phyloP scores from a whole-genome alignment of 2,329 filamentous ascomycete species.

The Curvularia sp. region DNA sequence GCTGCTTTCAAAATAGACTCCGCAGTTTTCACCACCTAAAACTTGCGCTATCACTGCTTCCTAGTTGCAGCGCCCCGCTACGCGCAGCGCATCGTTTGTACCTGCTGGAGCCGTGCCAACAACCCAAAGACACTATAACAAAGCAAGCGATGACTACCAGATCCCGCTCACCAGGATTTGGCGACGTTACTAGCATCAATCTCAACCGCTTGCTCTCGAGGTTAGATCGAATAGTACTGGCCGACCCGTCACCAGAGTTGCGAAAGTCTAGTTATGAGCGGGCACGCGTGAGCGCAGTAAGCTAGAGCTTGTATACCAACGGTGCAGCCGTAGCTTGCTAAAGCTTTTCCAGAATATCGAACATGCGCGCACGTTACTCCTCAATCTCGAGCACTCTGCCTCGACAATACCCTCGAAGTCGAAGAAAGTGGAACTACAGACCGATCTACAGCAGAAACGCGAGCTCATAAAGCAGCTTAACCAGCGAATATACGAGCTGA shows the following conservation, averaged over 20 bases:
- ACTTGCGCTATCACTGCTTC: not conserved
- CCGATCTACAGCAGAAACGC: conserved; percentile 69
- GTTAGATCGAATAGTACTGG: conserved; percentile 70
- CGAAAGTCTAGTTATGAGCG: conserved; percentile 71
- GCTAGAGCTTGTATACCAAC: conserved; percentile 26
- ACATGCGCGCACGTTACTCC: conserved; percentile 72
- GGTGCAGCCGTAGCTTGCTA: conserved; percentile 1
- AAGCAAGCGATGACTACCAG: conserved; percentile 28
- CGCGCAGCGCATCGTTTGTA: not conserved
- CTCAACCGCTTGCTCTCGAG: conserved; percentile 70
- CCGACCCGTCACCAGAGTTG: conserved; percentile 66
- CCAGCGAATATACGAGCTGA: conserved; percentile 71
- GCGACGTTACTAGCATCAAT: conserved; percentile 52
- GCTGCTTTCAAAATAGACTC: not conserved
- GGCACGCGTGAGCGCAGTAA: conserved; percentile 63
- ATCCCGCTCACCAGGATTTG: conserved; percentile 32
- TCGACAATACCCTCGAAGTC: conserved; percentile 52
- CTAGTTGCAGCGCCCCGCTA: not conserved
- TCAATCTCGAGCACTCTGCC: conserved; percentile 74
- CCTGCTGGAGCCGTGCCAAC: not conserved
- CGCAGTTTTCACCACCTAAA: not conserved
- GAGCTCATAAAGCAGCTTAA: conserved; percentile 70
- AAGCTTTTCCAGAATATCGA: conserved; percentile 67
- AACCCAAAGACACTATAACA: not conserved
- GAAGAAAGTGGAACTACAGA: conserved; percentile 67